Evolutionary conservation across 2,329 filamentous ascomycete species (phyloP).

Genomic region (Colletotrichum siamense): DNA sequence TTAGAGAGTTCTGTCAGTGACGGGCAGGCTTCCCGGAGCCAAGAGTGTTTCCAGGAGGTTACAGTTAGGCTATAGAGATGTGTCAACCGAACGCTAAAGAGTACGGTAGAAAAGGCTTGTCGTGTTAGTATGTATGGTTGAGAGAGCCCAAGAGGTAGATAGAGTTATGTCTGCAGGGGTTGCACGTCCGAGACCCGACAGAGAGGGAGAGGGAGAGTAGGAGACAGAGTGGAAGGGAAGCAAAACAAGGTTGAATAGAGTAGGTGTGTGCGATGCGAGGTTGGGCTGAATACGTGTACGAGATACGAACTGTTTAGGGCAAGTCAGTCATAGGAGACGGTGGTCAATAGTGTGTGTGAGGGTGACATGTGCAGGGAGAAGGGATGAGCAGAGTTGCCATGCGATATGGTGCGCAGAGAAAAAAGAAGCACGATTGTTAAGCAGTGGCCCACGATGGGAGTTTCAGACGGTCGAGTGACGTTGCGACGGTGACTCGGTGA

Average conservation of each 20-base stretch:
- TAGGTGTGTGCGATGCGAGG: neutral
- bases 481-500: neutral
- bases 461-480: constrained; percentile 15
- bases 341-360: neutral
- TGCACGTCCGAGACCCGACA: neutral
- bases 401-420: neutral
- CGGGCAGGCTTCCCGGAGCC: neutral
- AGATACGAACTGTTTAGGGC: neutral
- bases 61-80: neutral
- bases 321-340: neutral
- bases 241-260: neutral
- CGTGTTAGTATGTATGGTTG: neutral
- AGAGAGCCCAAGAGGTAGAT: neutral
- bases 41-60: neutral
- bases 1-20: neutral
- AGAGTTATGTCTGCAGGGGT: neutral
- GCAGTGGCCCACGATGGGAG: neutral
- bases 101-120: neutral
- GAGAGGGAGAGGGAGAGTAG: neutral
- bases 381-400: neutral
- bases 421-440: neutral
- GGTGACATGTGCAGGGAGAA: neutral
- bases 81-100: neutral
- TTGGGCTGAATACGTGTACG: neutral
- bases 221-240: neutral